Base-by-base conservation (phyloP, 2,329 filamentous ascomycete species). In the Colletotrichum zoysiae region DNA sequence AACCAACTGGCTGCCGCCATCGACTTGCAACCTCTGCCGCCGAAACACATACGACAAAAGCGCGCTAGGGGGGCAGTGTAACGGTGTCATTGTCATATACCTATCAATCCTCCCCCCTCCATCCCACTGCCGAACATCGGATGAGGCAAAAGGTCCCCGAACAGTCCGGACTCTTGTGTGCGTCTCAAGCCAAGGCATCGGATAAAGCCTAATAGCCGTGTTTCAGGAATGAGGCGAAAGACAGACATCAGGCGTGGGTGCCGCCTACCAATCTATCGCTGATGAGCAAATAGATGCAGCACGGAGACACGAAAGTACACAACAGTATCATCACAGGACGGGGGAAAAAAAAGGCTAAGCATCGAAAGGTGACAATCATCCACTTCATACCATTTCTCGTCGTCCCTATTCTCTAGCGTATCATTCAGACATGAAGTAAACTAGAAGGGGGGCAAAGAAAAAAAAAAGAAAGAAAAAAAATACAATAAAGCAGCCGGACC, bases 401-500 rank as follows among this genome's bases (percentile, higher is more conserved):
- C 67, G 30, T 73, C 55, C 56, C 20, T 38, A 44, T 57, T 48
- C 20, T 72, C 67, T 65, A 70, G 48, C 59, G 67, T 51, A 68
- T 67, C 71, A 40, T 67, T 64, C 44, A 71, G 23, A 71, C 69
- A 67, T 71, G 40, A 67, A 61, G 48, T 30, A 61, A 60, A 38
- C 23, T 9, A 8, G 20, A 56, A 33, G 16, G 40, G 11, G 12
- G 53, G 38, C 42, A 44, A 38, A 53, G 38, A 14, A 40, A 4
- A 14, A 14, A 40, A 2, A 40, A 40, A 0, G 14, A 42, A 48
- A 44, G 50, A 44, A 53, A 58, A 35, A 58, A 67, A 57, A 67
- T 67, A 55, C 51, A 73, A 57, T 46, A 62, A 66, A 71, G 71
- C 74, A 70, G 61, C 75, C 75, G 75, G 76, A 77, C 76, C 75